Evolutionary conservation across 768 basidiomycete species (phyloP), one percentile per base, ranked within the genome.

Genomic region (Serendipita indica): DNA sequence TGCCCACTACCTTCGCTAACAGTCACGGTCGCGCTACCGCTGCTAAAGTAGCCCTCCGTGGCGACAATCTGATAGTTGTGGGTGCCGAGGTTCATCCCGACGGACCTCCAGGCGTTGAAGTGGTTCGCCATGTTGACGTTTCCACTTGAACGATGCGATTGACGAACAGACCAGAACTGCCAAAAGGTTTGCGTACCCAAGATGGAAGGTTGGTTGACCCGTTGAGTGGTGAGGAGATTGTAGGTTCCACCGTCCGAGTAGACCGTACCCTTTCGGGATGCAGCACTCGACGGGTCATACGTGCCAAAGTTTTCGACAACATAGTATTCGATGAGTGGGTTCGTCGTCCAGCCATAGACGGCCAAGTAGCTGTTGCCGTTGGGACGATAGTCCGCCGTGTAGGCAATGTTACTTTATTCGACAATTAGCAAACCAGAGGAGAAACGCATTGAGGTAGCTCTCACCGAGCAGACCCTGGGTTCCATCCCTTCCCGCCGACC

Each of bases 101-200:
- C n/a, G n/a, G n/a, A n/a, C n/a, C n/a, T n/a, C n/a, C n/a, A n/a
- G n/a, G n/a, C n/a, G n/a, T n/a, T n/a, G n/a, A n/a, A n/a, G n/a
- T n/a, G n/a, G n/a, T n/a, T n/a, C 6, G 59, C 45, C 28, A 39
- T 52, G 4, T 45, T 60, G 16, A 60, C 52, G 3, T 45, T 60
- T 27, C 65, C 65, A 60, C 60, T 59, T 25, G 59, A 66, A 54
- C 69, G 69, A 52, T 74, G 67, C 32, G 66, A 61, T 52, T 68
- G 67, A 59, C 76, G 72, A 56, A 77, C 69, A 54, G 72, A 72
- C 73, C 73, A 76, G 68, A 67, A 76, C 61, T 77, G 76, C 61
- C 71, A 63, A 68, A 77, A 76, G n/a, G 74, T 76, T 57, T 62
- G 60, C 20, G 73, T 74, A 34, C 75, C 75, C 7, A 64, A 41